A percentile compares a stretch with the other conserved stretches of the same genome.
These are phyloP conservation scores for Phialemoniopsis sp. DNA, from an alignment of 2,329 filamentous ascomycete genomes.

Conservation along the genomic window DNA sequence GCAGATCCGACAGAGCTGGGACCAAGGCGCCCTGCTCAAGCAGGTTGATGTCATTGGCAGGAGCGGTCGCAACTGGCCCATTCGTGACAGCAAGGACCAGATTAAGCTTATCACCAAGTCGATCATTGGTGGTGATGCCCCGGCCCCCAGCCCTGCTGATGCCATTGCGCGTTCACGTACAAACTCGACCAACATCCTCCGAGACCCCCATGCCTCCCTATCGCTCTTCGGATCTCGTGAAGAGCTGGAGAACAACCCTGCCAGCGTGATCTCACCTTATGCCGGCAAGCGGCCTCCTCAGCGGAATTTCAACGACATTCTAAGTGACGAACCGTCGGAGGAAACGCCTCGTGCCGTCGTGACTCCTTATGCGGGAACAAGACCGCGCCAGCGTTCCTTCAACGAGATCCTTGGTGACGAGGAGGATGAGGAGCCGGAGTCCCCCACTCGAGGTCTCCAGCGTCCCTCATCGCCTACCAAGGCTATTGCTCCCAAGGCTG, in stretches of 20 bases:
- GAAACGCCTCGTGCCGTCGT: constrained; percentile 23
- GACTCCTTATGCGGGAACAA: constrained; percentile 46
- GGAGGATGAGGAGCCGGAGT: constrained; percentile 22
- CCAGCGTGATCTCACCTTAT: constrained; percentile 50
- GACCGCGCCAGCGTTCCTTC: constrained; percentile 61
- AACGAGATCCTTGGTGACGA: constrained; percentile 65
- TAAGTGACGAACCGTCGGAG: constrained; percentile 45
- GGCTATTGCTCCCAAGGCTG: constrained; percentile 43
- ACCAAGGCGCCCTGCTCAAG: constrained; percentile 89
- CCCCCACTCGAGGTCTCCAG: constrained; percentile 1
- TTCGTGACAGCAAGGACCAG: constrained; percentile 83
- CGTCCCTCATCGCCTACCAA: constrained; percentile 25
- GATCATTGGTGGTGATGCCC: constrained; percentile 38
- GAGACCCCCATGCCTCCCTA: constrained; percentile 67
- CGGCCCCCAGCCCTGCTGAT: constrained; percentile 2
- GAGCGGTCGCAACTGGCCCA: constrained; percentile 90
- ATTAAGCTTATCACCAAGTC: constrained; percentile 67
- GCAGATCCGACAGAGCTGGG: constrained; percentile 90
- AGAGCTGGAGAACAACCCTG: constrained; percentile 46
- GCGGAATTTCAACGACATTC: constrained; percentile 71
- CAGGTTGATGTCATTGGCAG: constrained; percentile 91
- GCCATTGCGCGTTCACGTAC: constrained; percentile 35
- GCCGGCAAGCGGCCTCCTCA: constrained; percentile 56
- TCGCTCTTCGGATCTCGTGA: constrained; percentile 72
- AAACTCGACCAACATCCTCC: constrained; percentile 48